These are phyloP conservation scores for Cymbopogon flexuosus DNA, from an alignment of 202 grass and related monocot genomes.

Conservation along the genomic window DNA sequence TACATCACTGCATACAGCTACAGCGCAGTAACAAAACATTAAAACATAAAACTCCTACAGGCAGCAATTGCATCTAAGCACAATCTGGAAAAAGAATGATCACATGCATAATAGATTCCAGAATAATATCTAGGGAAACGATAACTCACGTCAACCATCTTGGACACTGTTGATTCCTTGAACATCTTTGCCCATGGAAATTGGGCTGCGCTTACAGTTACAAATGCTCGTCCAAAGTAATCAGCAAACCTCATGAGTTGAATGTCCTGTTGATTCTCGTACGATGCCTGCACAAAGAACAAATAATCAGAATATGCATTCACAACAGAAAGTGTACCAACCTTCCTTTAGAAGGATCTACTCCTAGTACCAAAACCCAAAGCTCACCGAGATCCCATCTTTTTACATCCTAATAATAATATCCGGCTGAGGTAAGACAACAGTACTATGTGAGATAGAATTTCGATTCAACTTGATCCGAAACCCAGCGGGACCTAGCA, in stretches of 20 bases:
- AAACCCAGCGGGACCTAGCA: background rate
- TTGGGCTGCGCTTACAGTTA: slow-evolving; percentile 54
- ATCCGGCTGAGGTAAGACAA: slow-evolving; percentile 12
- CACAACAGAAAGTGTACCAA: background rate
- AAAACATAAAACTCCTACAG: background rate
- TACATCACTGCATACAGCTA: background rate
- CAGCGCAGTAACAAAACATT: background rate
- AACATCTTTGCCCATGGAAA: slow-evolving; percentile 94
- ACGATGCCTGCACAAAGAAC: slow-evolving; percentile 33
- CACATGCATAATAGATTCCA: background rate
- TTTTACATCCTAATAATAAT: slow-evolving; percentile 26
- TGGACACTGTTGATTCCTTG: slow-evolving; percentile 75
- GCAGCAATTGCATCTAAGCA: background rate
- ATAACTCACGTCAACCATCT: slow-evolving; percentile 76
- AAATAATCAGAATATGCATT: background rate
- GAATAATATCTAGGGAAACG: background rate
- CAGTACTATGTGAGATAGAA: slow-evolving; percentile 11
- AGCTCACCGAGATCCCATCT: slow-evolving; percentile 24
- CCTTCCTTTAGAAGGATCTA: slow-evolving; percentile 21
- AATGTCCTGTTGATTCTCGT: slow-evolving; percentile 82
- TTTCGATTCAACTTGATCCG: background rate
- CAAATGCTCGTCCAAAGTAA: slow-evolving; percentile 78
- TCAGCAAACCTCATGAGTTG: slow-evolving; percentile 97
- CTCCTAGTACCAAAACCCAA: slow-evolving; percentile 14
- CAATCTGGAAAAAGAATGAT: background rate